Percentiles rank a stretch among this genome's conserved stretches.
Evolutionary conservation across 208 protist genomes (phyloP).

Genomic region (Porcisia hertigi): DNA sequence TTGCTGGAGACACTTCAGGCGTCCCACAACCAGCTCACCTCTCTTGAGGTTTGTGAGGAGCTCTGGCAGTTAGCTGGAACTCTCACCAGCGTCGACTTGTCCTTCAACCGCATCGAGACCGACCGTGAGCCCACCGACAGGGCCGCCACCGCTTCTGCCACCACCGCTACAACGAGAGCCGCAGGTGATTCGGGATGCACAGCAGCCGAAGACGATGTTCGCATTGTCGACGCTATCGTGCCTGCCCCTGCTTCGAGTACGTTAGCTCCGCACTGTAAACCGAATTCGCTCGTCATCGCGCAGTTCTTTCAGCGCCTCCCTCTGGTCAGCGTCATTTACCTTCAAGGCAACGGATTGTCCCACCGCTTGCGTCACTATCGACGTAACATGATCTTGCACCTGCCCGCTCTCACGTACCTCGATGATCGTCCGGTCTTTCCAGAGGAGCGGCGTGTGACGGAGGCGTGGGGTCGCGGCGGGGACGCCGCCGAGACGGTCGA

Average conservation of each 20-base stretch:
- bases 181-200: not conserved
- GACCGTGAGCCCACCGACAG: slow-evolving; percentile 17
- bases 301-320: slow-evolving; percentile 81
- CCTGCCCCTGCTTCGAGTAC: not conserved
- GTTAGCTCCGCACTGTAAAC: not conserved
- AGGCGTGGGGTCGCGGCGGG: slow-evolving; percentile 82
- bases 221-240: slow-evolving; percentile 32
- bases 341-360: slow-evolving; percentile 81
- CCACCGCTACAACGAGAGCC: not conserved
- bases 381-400: slow-evolving; percentile 84
- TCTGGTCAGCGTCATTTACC: slow-evolving; percentile 88
- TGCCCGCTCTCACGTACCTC: slow-evolving; percentile 81
- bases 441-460: slow-evolving; percentile 81
- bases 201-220: slow-evolving; percentile 33
- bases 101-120: slow-evolving; percentile 86
- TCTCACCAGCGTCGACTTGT: slow-evolving; percentile 93
- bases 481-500: slow-evolving; percentile 68
- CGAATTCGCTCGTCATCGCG: slow-evolving; percentile 48
- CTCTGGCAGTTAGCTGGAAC: slow-evolving; percentile 64
- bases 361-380: slow-evolving; percentile 82
- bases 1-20: slow-evolving; percentile 74
- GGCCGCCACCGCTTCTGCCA: not conserved
- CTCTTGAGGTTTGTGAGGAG: slow-evolving; percentile 68
- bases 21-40: slow-evolving; percentile 76
- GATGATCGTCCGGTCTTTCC: slow-evolving; percentile 89